Conservation (phyloP, 208 protist genomes). For the Trypanosoma caninum region DNA sequence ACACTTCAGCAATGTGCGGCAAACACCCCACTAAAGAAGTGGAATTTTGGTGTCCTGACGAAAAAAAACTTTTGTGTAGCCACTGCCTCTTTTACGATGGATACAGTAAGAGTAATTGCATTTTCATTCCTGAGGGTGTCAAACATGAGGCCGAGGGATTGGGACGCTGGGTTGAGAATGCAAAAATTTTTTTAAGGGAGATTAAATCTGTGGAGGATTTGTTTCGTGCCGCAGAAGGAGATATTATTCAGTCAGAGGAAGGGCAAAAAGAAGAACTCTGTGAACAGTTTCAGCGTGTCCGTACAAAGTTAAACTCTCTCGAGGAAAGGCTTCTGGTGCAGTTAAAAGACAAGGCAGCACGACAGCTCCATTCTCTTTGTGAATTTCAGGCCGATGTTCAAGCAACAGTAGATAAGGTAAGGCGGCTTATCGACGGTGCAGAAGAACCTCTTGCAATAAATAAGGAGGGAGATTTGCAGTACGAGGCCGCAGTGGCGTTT, state of each 20-base stretch:
- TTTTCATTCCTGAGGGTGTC: constrained; percentile 52
- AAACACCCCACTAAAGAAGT: constrained; percentile 57
- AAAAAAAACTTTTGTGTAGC: constrained; percentile 70
- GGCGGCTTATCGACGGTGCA: constrained; percentile 32
- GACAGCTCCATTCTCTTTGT: constrained; percentile 29
- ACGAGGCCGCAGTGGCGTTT: constrained; percentile 30
- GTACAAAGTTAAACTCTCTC: constrained; percentile 35
- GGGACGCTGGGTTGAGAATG: constrained; percentile 61
- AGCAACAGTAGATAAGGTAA: constrained; percentile 42
- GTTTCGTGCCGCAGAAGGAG: constrained; percentile 46
- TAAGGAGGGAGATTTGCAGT: constrained; percentile 29
- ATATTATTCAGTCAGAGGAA: constrained; percentile 36
- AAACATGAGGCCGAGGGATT: constrained; percentile 41
- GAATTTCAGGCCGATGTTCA: constrained; percentile 32
- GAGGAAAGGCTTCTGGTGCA: constrained; percentile 43
- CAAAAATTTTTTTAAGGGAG: constrained; percentile 56
- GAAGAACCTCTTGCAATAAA: constrained; percentile 39
- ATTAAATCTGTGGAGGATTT: constrained; percentile 49
- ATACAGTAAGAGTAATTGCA: constrained; percentile 62
- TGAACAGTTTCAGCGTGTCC: constrained; percentile 40
- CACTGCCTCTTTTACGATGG: constrained; percentile 77
- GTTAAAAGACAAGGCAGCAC: constrained; percentile 24
- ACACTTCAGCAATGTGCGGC: constrained; percentile 26
- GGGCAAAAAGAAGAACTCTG: constrained; percentile 30
- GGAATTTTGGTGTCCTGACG: constrained; percentile 71